Percentiles rank a stretch among this genome's conserved stretches.
These are phyloP conservation scores for Trichoderma pleuroti DNA, from an alignment of 2,329 filamentous ascomycete species.

Conservation along the genomic window DNA sequence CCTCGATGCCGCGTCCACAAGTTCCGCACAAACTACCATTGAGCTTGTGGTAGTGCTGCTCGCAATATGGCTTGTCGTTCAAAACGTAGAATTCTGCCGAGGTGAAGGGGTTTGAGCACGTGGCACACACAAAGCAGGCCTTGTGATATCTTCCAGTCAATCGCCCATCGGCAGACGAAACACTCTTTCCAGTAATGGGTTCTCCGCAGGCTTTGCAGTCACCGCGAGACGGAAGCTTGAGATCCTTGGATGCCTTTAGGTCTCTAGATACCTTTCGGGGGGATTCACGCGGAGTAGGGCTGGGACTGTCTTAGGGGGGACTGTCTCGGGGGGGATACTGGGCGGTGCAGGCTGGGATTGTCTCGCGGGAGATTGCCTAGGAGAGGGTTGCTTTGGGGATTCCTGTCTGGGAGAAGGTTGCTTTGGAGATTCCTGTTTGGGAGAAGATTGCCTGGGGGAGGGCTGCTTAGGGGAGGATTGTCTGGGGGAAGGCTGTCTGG, in stretches of 20 bases:
- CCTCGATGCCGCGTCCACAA: conserved; percentile 85
- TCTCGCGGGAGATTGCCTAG: background rate
- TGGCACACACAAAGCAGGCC: conserved; percentile 86
- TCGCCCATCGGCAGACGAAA: conserved; percentile 89
- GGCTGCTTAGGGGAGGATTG: background rate
- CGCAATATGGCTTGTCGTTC: conserved; percentile 82
- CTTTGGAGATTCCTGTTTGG: background rate
- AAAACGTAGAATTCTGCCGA: conserved; percentile 92
- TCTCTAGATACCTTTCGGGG: background rate
- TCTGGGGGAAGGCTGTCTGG: conserved; percentile 3
- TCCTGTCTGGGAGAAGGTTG: background rate
- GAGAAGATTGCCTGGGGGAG: background rate
- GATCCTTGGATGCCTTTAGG: conserved; percentile 37
- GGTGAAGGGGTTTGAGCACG: conserved; percentile 74
- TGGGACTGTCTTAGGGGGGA: background rate
- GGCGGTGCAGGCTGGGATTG: background rate
- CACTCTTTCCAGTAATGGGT: conserved; percentile 81
- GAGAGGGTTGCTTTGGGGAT: background rate
- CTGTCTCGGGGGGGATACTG: background rate
- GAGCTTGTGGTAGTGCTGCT: conserved; percentile 85
- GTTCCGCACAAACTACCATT: conserved; percentile 81
- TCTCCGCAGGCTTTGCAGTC: conserved; percentile 79
- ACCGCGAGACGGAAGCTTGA: conserved; percentile 55
- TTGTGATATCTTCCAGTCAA: conserved; percentile 94
- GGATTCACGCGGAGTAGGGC: background rate